Evolutionary conservation across 495 filamentous ascomycete species (phyloP), one percentile per base, ranked within the genome.

Genomic region (Xylaria telfairii): DNA sequence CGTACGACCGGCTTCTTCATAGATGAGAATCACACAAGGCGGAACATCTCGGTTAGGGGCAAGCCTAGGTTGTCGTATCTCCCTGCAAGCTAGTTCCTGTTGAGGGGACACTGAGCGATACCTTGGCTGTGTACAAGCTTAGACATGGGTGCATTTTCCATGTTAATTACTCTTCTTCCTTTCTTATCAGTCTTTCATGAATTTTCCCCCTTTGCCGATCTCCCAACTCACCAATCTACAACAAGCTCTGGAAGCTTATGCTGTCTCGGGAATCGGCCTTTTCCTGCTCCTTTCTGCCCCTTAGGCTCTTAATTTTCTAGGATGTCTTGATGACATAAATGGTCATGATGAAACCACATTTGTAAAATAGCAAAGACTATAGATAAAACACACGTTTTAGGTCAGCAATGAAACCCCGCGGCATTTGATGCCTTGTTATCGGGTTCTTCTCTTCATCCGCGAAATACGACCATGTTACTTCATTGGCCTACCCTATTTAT

Each of bases 381-480:
- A 62, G 68, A 70, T 53, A 65, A 65, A 70, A 70, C 68, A 54
- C 59, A 64, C 57, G 68, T 70, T 70, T 70, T 70, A 65, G 47
- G 37, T 42, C 37, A 70, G 68, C 68, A 70, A 70, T 70, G 46
- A 57, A 64, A 64, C 39, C 24, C 7, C n/a, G 32, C 37, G 30
- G 15, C 17, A 21, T 56, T 57, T 42, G 68, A 41, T 65, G 13
- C 32, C 56, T 46, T 34, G 37, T 24, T 56, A 13, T 57, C 6
- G 44, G 28, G n/a, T n/a, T n/a, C 34, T n/a, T 28, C n/a, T 3
- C 56, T 10, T 37, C 32, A 4, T 37, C 30, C 37, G 56, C 32
- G 19, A 21, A 59, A 59, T 37, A 17, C 17, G 28, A 59, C 54
- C n/a, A 19, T 21, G 28, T 57, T 2, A 19, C 7, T 26, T 4